A percentile compares a stretch with the other conserved stretches of the same genome.
Evolutionary conservation across 805 yeast species (phyloP).

Genomic region (Saccharomycopsis selenospora): DNA sequence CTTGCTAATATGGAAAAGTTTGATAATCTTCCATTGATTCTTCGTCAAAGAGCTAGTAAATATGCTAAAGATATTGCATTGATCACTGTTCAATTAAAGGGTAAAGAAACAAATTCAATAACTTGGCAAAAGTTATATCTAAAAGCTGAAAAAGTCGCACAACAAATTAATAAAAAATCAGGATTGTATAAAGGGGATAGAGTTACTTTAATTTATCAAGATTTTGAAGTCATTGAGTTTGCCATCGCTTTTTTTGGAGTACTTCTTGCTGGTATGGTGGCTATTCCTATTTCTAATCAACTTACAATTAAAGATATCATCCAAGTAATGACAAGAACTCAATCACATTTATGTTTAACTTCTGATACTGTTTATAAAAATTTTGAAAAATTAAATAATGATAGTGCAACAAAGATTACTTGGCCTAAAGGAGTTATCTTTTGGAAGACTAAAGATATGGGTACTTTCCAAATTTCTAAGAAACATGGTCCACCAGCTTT

Average conservation of each 20-base stretch:
- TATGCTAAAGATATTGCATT: slow-evolving; percentile 67
- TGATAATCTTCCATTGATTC: slow-evolving; percentile 61
- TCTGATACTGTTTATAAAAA: slow-evolving; percentile 74
- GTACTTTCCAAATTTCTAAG: slow-evolving; percentile 53
- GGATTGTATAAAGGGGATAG: slow-evolving; percentile 75
- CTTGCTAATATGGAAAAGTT: slow-evolving; percentile 35
- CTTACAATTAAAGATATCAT: slow-evolving; percentile 61
- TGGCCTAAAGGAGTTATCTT: slow-evolving; percentile 73
- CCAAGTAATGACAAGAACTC: slow-evolving; percentile 65
- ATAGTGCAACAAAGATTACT: slow-evolving; percentile 37
- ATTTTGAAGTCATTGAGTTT: slow-evolving; percentile 77
- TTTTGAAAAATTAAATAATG: slow-evolving; percentile 52
- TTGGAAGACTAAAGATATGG: slow-evolving; percentile 86
- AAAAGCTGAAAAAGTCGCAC: slow-evolving; percentile 82
- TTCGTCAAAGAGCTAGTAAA: slow-evolving; percentile 63
- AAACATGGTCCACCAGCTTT: slow-evolving; percentile 54
- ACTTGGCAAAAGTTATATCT: slow-evolving; percentile 86
- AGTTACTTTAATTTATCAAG: slow-evolving; percentile 77
- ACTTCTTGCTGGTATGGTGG: slow-evolving; percentile 87
- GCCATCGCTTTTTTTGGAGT: slow-evolving; percentile 84
- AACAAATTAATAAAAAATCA: slow-evolving; percentile 59
- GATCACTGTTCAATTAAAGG: slow-evolving; percentile 63
- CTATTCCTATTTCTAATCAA: slow-evolving; percentile 83
- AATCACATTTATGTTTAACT: slow-evolving; percentile 68
- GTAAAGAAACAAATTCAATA: slow-evolving; percentile 69